A percentile compares a stretch with the other conserved stretches of the same genome.
Conservation (phyloP, 2,329 filamentous ascomycete species). For the Diplodia sapinea region DNA sequence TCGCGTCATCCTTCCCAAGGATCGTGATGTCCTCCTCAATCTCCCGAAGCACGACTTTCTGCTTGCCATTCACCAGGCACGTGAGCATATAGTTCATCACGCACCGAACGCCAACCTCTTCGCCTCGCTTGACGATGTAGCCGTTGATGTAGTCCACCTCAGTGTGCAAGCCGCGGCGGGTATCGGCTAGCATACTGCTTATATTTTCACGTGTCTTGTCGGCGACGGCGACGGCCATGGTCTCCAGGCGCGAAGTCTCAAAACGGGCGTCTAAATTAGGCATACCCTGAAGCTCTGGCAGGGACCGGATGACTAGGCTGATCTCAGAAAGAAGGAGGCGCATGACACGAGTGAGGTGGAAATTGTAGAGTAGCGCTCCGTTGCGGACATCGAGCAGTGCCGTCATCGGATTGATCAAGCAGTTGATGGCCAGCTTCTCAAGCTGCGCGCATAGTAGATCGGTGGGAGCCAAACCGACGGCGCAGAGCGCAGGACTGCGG, state of each 20-base stretch:
- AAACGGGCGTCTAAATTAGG: conserved; percentile 66
- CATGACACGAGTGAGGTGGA: conserved; percentile 68
- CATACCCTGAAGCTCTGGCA: conserved; percentile 75
- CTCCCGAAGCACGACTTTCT: conserved; percentile 53
- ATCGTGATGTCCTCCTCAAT: conserved; percentile 48
- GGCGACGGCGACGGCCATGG: conserved; percentile 62
- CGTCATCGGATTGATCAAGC: conserved; percentile 80
- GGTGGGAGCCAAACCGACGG: conserved; percentile 62
- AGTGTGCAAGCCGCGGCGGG: conserved; percentile 66
- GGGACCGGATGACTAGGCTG: conserved; percentile 68
- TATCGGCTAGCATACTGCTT: conserved; percentile 71
- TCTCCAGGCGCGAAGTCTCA: conserved; percentile 65
- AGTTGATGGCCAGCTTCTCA: conserved; percentile 75
- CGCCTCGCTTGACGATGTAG: conserved; percentile 78
- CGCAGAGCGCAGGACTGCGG: conserved; percentile 66
- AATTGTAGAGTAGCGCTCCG: conserved; percentile 71
- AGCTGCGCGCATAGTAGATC: conserved; percentile 76
- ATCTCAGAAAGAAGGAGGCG: conserved; percentile 77
- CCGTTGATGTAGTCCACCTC: conserved; percentile 89
- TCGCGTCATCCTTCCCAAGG: conserved; percentile 12
- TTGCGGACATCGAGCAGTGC: conserved; percentile 79
- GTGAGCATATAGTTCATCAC: conserved; percentile 75
- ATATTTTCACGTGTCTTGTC: conserved; percentile 61
- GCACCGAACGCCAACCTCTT: conserved; percentile 73
- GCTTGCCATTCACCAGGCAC: conserved; percentile 75